Evolutionary conservation across 306 rosid species (phyloP).

Genomic region (Malus fusca): DNA sequence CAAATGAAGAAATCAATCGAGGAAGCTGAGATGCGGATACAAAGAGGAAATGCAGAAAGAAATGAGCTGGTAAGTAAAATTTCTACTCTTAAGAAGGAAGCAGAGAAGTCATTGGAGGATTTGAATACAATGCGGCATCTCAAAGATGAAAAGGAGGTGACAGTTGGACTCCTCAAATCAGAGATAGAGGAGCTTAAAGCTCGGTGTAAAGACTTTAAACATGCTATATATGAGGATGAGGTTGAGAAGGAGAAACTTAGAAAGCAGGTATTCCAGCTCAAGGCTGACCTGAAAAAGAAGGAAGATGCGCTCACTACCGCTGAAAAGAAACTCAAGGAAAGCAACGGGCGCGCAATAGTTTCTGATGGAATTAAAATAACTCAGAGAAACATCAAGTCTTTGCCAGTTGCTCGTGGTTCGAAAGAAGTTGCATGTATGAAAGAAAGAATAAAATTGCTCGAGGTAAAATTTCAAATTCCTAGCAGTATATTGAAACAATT

Average conservation of each 20-base stretch:
- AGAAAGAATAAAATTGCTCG: constrained; percentile 70
- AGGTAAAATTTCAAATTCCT: constrained; percentile 49
- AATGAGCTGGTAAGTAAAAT: constrained; percentile 44
- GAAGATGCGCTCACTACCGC: constrained; percentile 38
- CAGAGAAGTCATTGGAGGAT: constrained; percentile 41
- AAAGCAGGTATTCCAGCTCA: constrained; percentile 54
- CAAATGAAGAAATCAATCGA: constrained; percentile 40
- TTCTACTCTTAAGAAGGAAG: constrained; percentile 52
- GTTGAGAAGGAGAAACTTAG: constrained; percentile 65
- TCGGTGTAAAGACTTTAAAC: constrained; percentile 49
- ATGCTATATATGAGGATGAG: constrained; percentile 50
- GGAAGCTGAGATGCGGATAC: constrained; percentile 46
- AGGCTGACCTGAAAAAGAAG: constrained; percentile 61
- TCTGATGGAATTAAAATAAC: constrained; percentile 37
- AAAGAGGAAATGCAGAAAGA: constrained; percentile 45
- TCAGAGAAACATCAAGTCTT: constrained; percentile 34
- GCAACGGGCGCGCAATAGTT: constrained; percentile 31
- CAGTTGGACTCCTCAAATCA: constrained; percentile 31
- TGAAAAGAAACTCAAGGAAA: constrained; percentile 60
- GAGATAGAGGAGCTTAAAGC: constrained; percentile 56
- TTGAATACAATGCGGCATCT: constrained; percentile 32
- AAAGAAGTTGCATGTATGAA: constrained; percentile 60
- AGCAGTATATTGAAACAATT: constrained; percentile 3
- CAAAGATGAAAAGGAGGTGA: constrained; percentile 49
- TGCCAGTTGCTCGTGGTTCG: constrained; percentile 33